Percentiles rank a stretch among this genome's conserved stretches.
phyloP scores from a whole-genome alignment of 225 moss, liverwort and hornwort genomes.

The Antitrichia curtipendula region DNA sequence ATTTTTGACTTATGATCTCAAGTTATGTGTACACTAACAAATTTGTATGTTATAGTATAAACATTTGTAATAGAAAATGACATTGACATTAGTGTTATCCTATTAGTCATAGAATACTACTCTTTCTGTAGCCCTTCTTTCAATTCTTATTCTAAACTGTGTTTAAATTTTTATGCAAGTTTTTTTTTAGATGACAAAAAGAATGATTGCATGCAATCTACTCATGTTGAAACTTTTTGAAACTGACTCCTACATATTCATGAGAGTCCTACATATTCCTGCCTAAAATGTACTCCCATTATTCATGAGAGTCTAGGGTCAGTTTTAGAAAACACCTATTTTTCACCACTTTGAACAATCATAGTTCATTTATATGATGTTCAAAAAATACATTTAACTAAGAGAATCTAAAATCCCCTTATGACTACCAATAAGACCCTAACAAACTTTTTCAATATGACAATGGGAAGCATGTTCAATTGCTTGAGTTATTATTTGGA shows the following conservation, averaged over 20 bases:
- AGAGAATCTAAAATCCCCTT: neutral
- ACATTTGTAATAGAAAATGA: neutral
- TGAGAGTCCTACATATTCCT: neutral
- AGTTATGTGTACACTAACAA: neutral
- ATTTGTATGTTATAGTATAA: neutral
- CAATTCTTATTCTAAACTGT: neutral
- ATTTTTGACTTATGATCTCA: neutral
- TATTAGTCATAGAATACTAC: neutral
- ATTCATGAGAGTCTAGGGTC: neutral
- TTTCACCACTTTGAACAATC: neutral
- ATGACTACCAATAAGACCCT: neutral
- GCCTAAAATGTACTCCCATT: neutral
- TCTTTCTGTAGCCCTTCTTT: neutral
- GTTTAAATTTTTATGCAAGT: neutral
- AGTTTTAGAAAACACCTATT: rapidly evolving
- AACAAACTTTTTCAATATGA: neutral
- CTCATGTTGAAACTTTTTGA: rapidly evolving
- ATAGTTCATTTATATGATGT: neutral
- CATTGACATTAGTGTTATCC: neutral
- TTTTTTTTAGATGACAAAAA: neutral
- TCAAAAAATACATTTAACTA: neutral
- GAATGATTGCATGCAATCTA: neutral
- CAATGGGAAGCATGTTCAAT: neutral
- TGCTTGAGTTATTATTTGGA: neutral
- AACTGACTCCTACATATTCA: rapidly evolving